phyloP scores from a whole-genome alignment of 371 early-diverging fungal species.

The Mucor racemosus region DNA sequence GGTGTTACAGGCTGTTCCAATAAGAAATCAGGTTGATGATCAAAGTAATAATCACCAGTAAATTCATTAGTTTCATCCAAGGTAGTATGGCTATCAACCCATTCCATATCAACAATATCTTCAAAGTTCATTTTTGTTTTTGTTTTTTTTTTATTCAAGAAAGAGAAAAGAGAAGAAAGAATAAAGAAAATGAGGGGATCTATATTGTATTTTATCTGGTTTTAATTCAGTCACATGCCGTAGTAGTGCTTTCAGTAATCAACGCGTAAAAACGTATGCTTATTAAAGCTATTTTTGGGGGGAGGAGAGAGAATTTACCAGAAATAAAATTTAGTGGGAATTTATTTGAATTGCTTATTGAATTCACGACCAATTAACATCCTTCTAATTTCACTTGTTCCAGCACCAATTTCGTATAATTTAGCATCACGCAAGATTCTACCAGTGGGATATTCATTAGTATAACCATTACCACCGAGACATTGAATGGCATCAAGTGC shows the following conservation, averaged over 20 bases:
- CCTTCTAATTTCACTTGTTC: constrained; percentile 97
- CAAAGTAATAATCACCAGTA: constrained; percentile 16
- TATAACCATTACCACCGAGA: constrained; percentile 95
- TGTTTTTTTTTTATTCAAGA: constrained; percentile 26
- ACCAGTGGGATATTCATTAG: constrained; percentile 94
- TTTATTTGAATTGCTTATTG: constrained; percentile 59
- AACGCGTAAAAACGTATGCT: not conserved
- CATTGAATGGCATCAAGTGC: constrained; percentile 97
- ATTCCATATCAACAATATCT: constrained; percentile 47
- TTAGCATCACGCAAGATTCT: constrained; percentile 95
- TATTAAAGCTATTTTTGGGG: not conserved
- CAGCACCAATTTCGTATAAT: constrained; percentile 98
- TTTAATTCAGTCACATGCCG: not conserved
- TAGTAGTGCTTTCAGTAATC: not conserved
- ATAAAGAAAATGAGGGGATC: constrained; percentile 12
- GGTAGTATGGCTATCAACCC: constrained; percentile 39
- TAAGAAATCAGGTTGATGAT: constrained; percentile 21
- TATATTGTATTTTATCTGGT: not conserved
- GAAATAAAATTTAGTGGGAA: not conserved
- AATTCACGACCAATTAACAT: constrained; percentile 91
- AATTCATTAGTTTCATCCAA: constrained; percentile 15
- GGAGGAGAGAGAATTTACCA: constrained; percentile 4
- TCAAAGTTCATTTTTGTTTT: constrained; percentile 52
- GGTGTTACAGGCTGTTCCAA: constrained; percentile 25
- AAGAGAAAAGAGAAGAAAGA: constrained; percentile 6